Conservation (phyloP, 306 rosid species). For the Urtica urens region DNA sequence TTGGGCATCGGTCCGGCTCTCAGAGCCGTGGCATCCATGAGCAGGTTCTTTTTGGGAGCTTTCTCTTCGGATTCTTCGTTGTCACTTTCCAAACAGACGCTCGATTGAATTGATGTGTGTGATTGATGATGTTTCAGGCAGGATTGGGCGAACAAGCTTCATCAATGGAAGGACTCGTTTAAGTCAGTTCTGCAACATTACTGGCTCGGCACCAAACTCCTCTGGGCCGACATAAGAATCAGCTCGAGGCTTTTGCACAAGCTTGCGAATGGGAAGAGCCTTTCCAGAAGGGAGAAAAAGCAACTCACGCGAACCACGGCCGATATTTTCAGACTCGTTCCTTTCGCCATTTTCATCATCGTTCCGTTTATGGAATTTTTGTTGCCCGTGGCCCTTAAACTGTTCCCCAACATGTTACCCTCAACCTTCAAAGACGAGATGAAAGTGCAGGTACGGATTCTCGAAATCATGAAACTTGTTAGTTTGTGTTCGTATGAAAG, state of each 20-base stretch:
- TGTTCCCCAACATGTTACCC: slow-evolving; percentile 96
- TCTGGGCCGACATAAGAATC: slow-evolving; percentile 76
- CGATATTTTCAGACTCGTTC: slow-evolving; percentile 89
- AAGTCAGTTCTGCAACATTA: slow-evolving; percentile 70
- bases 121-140: slow-evolving; percentile 36
- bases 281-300: slow-evolving; percentile 87
- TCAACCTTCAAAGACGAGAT: slow-evolving; percentile 90
- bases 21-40: slow-evolving; percentile 71
- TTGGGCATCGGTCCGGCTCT: slow-evolving; percentile 83
- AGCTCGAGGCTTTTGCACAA: slow-evolving; percentile 77
- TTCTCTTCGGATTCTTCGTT: neutral
- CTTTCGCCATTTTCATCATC: slow-evolving; percentile 68
- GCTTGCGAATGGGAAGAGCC: slow-evolving; percentile 93
- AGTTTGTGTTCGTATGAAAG: neutral
- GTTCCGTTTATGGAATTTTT: slow-evolving; percentile 96
- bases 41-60: slow-evolving; percentile 47
- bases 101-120: too few relatives aligned
- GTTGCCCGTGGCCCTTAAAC: slow-evolving; percentile 74
- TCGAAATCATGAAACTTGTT: neutral
- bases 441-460: slow-evolving; percentile 69
- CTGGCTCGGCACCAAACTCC: slow-evolving; percentile 85
- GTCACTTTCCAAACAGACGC: too few relatives aligned
- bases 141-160: slow-evolving; percentile 85
- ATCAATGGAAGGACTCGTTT: slow-evolving; percentile 70
- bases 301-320: slow-evolving; percentile 90